Percentiles rank a stretch among this genome's conserved stretches.
Conservation (phyloP, 495 filamentous ascomycete genomes). For the Penicillium egyptiacum region DNA sequence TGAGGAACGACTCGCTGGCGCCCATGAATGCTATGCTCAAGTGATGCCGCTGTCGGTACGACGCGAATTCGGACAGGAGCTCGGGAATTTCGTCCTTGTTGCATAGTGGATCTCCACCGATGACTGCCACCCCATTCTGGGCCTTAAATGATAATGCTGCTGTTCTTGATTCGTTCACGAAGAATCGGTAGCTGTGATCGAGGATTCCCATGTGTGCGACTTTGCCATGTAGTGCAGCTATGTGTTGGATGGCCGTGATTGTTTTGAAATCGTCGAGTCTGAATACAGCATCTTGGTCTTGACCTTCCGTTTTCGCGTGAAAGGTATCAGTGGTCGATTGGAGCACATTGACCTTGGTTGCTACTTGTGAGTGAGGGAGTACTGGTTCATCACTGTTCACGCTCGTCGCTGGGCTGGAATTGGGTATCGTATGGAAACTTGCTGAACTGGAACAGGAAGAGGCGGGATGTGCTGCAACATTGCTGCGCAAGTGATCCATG, state of each 20-base stretch:
- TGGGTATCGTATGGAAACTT: slow-evolving; percentile 15
- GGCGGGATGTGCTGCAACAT: slow-evolving; percentile 1
- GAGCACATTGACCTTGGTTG: not conserved
- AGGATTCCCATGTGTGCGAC: slow-evolving; percentile 49
- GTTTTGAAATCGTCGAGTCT: slow-evolving; percentile 33
- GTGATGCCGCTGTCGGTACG: slow-evolving; percentile 28
- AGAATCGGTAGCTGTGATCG: slow-evolving; percentile 44
- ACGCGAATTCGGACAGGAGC: slow-evolving; percentile 39
- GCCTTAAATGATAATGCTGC: slow-evolving; percentile 44
- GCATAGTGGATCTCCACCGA: slow-evolving; percentile 45
- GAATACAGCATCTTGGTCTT: slow-evolving; percentile 22
- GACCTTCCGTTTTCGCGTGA: not conserved
- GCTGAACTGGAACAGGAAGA: slow-evolving; percentile 21
- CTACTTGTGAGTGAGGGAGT: not conserved
- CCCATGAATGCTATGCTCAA: slow-evolving; percentile 43
- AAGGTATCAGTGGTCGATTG: slow-evolving; percentile 3
- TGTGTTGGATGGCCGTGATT: slow-evolving; percentile 27
- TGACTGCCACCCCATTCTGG: slow-evolving; percentile 35
- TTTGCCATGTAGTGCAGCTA: slow-evolving; percentile 36
- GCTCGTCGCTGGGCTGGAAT: slow-evolving; percentile 19
- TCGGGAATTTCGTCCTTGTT: slow-evolving; percentile 17
- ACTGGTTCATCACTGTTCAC: slow-evolving; percentile 12
- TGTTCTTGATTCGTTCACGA: slow-evolving; percentile 37
- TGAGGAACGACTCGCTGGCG: slow-evolving; percentile 32
- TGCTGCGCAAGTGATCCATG: slow-evolving; percentile 24